A percentile compares a stretch with the other conserved stretches of the same genome.
Evolutionary conservation across 2,329 filamentous ascomycete species (phyloP).

Genomic region (Volutella citrinella): DNA sequence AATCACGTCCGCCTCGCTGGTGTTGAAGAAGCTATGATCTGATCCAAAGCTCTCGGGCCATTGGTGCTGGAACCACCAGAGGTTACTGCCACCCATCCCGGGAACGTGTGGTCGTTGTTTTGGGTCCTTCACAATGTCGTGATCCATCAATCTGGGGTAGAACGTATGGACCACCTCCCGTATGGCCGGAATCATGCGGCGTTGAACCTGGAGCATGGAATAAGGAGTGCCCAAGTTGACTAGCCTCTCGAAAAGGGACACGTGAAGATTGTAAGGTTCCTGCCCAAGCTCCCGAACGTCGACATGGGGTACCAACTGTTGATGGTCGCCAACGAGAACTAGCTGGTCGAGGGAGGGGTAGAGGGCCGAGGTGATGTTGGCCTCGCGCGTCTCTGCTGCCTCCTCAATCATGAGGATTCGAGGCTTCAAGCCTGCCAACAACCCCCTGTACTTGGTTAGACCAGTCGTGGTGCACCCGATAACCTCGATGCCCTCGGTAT

Average conservation of each 20-base stretch:
- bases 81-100: slow-evolving; percentile 38
- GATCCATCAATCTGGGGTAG: slow-evolving; percentile 44
- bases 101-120: slow-evolving; percentile 38
- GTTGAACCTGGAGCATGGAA: slow-evolving; percentile 64
- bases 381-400: slow-evolving; percentile 72
- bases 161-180: slow-evolving; percentile 45
- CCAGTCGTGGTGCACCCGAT: slow-evolving; percentile 75
- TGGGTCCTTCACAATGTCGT: slow-evolving; percentile 35
- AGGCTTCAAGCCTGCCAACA: slow-evolving; percentile 65
- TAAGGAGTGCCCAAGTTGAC: slow-evolving; percentile 64
- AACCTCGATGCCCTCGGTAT: slow-evolving; percentile 41
- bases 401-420: slow-evolving; percentile 74
- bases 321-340: slow-evolving; percentile 70
- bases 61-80: slow-evolving; percentile 46
- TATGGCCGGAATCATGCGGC: slow-evolving; percentile 51
- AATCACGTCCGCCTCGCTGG: slow-evolving; percentile 72
- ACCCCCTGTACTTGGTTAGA: slow-evolving; percentile 72
- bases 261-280: slow-evolving; percentile 62
- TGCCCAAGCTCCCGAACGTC: slow-evolving; percentile 57
- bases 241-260: slow-evolving; percentile 79
- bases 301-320: slow-evolving; percentile 71
- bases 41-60: slow-evolving; percentile 64
- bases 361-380: slow-evolving; percentile 51
- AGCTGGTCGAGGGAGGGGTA: slow-evolving; percentile 52
- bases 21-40: slow-evolving; percentile 66